These are phyloP conservation scores for Samsoniella hepiali DNA, from an alignment of 2,329 filamentous ascomycete species.

Conservation along the genomic window DNA sequence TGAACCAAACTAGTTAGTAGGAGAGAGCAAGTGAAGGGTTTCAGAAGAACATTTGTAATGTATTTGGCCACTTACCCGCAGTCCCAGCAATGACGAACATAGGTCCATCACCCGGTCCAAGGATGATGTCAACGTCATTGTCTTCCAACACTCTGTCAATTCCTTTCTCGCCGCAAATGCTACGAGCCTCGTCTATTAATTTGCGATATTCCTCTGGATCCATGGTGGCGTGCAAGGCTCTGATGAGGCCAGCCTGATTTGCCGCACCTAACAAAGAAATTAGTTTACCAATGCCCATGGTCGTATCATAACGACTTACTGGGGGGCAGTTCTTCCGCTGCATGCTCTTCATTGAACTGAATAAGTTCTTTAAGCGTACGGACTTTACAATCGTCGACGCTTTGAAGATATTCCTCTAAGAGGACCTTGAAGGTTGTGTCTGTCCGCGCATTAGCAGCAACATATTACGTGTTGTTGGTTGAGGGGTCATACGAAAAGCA, in stretches of 20 bases:
- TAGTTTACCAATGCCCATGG: neutral
- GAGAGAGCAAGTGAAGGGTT: neutral
- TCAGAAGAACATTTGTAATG: neutral
- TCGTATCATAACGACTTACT: conserved; percentile 1
- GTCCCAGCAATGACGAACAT: conserved; percentile 14
- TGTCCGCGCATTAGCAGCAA: neutral
- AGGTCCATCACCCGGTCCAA: conserved; percentile 19
- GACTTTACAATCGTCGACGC: conserved; percentile 12
- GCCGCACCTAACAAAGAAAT: neutral
- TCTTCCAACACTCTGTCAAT: conserved; percentile 19
- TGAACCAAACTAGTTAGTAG: conserved; percentile 8
- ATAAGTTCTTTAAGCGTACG: conserved; percentile 18
- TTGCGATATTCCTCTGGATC: conserved; percentile 7
- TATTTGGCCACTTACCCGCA: conserved; percentile 7
- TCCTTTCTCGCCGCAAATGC: conserved; percentile 15
- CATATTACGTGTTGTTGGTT: neutral
- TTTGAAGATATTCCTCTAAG: conserved; percentile 16
- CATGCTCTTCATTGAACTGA: conserved; percentile 21
- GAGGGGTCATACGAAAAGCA: conserved; percentile 1
- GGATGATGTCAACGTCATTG: conserved; percentile 20
- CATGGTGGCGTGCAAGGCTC: conserved; percentile 12
- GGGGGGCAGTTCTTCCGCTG: conserved; percentile 16
- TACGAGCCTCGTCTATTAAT: conserved; percentile 3
- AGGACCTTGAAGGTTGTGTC: conserved; percentile 15
- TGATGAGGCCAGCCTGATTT: conserved; percentile 10